Percentiles rank a stretch among this genome's conserved stretches.
Conservation (phyloP, 805 yeast species). For the Kodamaea hsintzibuensis region DNA sequence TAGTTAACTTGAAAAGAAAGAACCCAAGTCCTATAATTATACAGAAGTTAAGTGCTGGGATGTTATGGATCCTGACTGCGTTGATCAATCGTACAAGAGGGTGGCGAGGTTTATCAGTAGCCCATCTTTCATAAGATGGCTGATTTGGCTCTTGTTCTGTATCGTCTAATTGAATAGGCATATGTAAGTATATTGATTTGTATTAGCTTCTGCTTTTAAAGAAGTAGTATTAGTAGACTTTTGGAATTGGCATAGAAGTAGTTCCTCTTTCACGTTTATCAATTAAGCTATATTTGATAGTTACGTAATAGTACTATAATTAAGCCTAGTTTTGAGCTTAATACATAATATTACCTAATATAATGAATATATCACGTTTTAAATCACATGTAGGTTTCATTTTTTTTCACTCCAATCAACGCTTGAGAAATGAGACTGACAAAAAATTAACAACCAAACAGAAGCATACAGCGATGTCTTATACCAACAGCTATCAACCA, state of each 20-base stretch:
- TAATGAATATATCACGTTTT: neutral
- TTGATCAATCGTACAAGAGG: constrained; percentile 24
- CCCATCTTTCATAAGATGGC: neutral
- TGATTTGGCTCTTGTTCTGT: constrained; percentile 14
- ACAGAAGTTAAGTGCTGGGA: constrained; percentile 59
- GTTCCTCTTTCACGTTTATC: neutral
- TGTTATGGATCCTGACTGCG: constrained; percentile 40
- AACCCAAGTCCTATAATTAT: constrained; percentile 51
- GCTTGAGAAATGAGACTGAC: constrained; percentile 26
- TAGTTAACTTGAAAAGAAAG: constrained; percentile 53
- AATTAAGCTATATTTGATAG: neutral
- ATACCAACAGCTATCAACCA: constrained; percentile 39
- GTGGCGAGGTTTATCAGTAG: constrained; percentile 1
- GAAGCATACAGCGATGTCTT: constrained; percentile 31
- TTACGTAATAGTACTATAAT: neutral
- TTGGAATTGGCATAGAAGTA: too few species aligned
- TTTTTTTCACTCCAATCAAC: constrained; percentile 36
- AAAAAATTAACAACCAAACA: constrained; percentile 11
- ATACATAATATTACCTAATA: neutral
- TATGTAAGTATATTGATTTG: constrained; percentile 1
- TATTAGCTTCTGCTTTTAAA: neutral
- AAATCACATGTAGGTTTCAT: too few species aligned
- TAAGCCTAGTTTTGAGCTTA: too few species aligned
- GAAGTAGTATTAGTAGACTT: neutral
- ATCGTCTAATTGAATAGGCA: constrained; percentile 26